Percentiles rank a stretch among this genome's conserved stretches.
These are phyloP conservation scores for Cladosporium sphaerospermum DNA, from an alignment of 2,329 filamentous ascomycete genomes.

Conservation along the genomic window DNA sequence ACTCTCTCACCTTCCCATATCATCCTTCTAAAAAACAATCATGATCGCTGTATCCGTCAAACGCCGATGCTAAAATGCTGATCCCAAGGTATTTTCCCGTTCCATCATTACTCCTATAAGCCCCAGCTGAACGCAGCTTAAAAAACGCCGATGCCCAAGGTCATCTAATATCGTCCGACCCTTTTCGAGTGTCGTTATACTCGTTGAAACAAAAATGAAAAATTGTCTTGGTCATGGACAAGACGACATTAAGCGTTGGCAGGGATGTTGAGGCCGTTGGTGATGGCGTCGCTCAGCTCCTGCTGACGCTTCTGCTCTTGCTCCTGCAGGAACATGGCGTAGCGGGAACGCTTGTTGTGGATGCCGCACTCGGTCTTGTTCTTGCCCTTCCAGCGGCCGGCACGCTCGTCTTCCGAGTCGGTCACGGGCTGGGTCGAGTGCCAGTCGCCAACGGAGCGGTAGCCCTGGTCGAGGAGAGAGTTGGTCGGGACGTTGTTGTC, in stretches of 20 bases:
- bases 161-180: constrained; percentile 8
- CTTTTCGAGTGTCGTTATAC: constrained; percentile 7
- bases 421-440: constrained; percentile 87
- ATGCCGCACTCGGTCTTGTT: constrained; percentile 97
- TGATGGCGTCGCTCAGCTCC: constrained; percentile 38
- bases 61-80: constrained; percentile 38
- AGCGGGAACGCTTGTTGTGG: constrained; percentile 93
- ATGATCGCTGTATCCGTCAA: constrained; percentile 19
- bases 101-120: constrained; percentile 13
- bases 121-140: neutral
- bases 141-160: constrained; percentile 1
- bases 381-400: constrained; percentile 94
- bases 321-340: constrained; percentile 74
- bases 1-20: neutral
- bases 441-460: constrained; percentile 98
- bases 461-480: constrained; percentile 80
- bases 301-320: constrained; percentile 64
- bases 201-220: constrained; percentile 3
- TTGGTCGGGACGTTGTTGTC: constrained; percentile 92
- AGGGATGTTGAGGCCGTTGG: constrained; percentile 30
- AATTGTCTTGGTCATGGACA: neutral
- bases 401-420: constrained; percentile 90
- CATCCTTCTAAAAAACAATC: neutral
- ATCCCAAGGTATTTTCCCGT: constrained; percentile 14
- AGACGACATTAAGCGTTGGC: constrained; percentile 16